Base-by-base conservation (phyloP, 257 asterid genomes). In the Marsdenia floribunda region DNA sequence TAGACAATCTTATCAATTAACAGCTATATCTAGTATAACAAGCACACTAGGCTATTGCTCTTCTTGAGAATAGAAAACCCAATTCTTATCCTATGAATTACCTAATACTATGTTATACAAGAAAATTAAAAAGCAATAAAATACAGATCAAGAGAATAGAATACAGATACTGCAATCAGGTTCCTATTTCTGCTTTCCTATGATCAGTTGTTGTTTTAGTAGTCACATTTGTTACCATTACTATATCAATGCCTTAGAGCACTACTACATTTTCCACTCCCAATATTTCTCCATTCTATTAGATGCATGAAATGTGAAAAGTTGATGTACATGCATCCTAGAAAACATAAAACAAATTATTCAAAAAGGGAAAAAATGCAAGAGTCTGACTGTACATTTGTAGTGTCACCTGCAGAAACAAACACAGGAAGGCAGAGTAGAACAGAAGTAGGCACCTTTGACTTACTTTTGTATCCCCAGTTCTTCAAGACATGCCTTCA, bases 381-480 rank as follows among this genome's bases (percentile, higher is more conserved):
- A 53, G 22, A 21, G 7, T 16, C n/a, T 53, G 59, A 53, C 59
- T 18, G 52, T 66, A 66, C 52, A 66, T 66, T 4, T 21, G 33
- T 44, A 44, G 12, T 44, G 49, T 44, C 12, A 11, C 18, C 35
- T 42, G 70, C 49, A 35, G 42, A 44, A 15, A 58, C 21, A 73
- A 22, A 33, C 55, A 50, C 57, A 61, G 38, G 54, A 35, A 80
- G 73, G 68, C 58, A 74, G 52, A 80, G 44, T 33, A 58, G n/a
- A 22, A 9, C 70, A 71, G 74, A 53, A 52, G 59, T 14, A 53
- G 38, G 69, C 76, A 60, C 76, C 81, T 77, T 73, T 75, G 72
- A 87, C 96, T 86, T 87, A 92, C 99, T 81, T 88, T 69, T 88
- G 87, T 67, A 87, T 78, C 78, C 96, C 96, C 73, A 92, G 86